Conservation (phyloP, 306 rosid genomes). For the Argentina anserina region DNA sequence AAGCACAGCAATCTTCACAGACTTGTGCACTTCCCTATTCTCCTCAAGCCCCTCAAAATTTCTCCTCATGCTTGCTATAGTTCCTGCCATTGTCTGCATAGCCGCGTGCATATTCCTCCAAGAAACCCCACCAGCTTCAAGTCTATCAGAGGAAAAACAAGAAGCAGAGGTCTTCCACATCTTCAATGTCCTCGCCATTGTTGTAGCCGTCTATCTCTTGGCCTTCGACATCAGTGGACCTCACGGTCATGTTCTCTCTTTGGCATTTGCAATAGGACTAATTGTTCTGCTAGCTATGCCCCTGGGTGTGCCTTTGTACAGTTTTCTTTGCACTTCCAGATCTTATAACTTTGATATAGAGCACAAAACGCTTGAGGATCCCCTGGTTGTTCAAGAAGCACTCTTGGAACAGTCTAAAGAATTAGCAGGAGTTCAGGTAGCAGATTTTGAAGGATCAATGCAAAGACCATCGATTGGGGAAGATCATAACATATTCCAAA, state of each 20-base stretch:
- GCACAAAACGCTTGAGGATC: slow-evolving; percentile 18
- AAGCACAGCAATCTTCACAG: slow-evolving; percentile 44
- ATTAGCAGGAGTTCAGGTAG: slow-evolving; percentile 11
- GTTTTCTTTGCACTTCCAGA: slow-evolving; percentile 6
- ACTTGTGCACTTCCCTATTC: slow-evolving; percentile 35
- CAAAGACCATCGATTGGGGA: slow-evolving; percentile 36
- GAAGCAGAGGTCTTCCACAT: slow-evolving; percentile 9
- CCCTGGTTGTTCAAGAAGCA: slow-evolving; percentile 14
- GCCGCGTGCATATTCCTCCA: slow-evolving; percentile 28
- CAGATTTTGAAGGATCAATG: slow-evolving; percentile 18
- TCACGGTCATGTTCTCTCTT: slow-evolving; percentile 30
- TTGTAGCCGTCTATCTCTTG: slow-evolving; percentile 36
- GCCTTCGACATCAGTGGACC: slow-evolving; percentile 31
- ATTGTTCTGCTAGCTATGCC: slow-evolving; percentile 31
- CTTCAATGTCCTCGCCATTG: slow-evolving; percentile 30
- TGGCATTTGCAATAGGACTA: slow-evolving; percentile 31
- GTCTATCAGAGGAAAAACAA: slow-evolving; percentile 19
- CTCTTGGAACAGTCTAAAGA: not conserved
- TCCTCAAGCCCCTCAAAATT: slow-evolving; percentile 34
- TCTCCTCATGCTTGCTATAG: slow-evolving; percentile 40
- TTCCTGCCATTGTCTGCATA: slow-evolving; percentile 34
- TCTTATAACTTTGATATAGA: slow-evolving; percentile 19
- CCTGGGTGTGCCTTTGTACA: slow-evolving; percentile 37
- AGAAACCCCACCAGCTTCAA: slow-evolving; percentile 27
- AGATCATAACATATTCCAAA: slow-evolving; percentile 36